Base-by-base conservation (phyloP, 805 yeast species). In the Yarrowia divulgata region DNA sequence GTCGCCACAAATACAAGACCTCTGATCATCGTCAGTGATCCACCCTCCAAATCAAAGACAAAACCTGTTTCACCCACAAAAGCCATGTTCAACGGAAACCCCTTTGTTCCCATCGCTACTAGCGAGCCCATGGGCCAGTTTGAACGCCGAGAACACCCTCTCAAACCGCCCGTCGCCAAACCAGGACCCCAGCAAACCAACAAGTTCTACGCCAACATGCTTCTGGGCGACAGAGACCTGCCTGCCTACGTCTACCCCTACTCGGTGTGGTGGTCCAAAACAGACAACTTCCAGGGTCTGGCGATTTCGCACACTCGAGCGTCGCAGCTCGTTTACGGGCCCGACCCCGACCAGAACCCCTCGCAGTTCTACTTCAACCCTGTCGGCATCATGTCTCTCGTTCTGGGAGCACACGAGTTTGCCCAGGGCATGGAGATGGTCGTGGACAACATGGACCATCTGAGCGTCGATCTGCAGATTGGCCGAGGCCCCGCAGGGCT, bases 221-320 rank as follows among this genome's bases (percentile, higher is more conserved):
- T 88, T 72, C 79, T 89, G 29, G 88, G 81, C 29, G 78, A 77
- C 63, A 91, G 87, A 77, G 79, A 81, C 32, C 80, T 82, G 64
- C 83, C 87, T 63, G 84, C 84, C 5, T 90, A 84, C 79, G 82
- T 89, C 10, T 87, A 86, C 73, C 96, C 97, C 23, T 90, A 89
- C 75, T 82, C 85, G 1, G 76, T 88, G 62, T 88, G 85, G 83
- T 86, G 87, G 84, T 81, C 83, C 69, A 78, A 78, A 8, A 78
- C 77, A 14, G 69, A 74, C 45, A 77, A 74, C 67, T 83, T 81
- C 74, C 82, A 81, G 67, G 93, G 93, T 6, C 77, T 88, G 67
- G 93, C 87, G 2, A 81, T 90, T 52, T 85, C 87, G 70, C 90
- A 89, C 76, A 83, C 87, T 14, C 78, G 81, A 32, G 74, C 79